These are phyloP conservation scores for Rhizopus stolonifer DNA, from an alignment of 371 early-diverging fungal species.

Conservation along the genomic window DNA sequence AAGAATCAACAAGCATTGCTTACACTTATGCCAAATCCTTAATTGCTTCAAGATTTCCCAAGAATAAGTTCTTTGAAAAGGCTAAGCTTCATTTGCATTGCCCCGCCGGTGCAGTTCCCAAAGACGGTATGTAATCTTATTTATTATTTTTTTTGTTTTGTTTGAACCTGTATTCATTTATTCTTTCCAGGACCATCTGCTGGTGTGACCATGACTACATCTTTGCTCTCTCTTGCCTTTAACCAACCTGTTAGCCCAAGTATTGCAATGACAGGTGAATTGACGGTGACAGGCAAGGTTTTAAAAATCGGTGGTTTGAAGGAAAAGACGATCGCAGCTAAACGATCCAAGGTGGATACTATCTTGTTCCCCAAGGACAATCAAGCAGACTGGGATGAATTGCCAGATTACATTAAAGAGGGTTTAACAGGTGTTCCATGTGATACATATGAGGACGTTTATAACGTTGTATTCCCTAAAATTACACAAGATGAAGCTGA, in stretches of 20 bases:
- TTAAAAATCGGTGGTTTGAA: conserved; percentile 96
- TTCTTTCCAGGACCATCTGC: conserved; percentile 81
- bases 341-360: conserved; percentile 86
- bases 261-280: conserved; percentile 97
- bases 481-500: conserved; percentile 24
- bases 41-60: conserved; percentile 70
- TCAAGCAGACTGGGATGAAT: conserved; percentile 91
- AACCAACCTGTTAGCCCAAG: conserved; percentile 71
- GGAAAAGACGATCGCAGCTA: conserved; percentile 97
- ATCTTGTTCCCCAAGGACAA: conserved; percentile 92
- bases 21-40: conserved; percentile 90
- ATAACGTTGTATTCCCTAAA: conserved; percentile 30
- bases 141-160: too few relatives aligned
- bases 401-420: conserved; percentile 88
- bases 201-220: conserved; percentile 94
- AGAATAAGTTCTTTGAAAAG: conserved; percentile 88
- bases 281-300: conserved; percentile 95
- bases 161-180: neutral
- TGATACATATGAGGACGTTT: conserved; percentile 78
- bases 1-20: conserved; percentile 94
- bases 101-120: conserved; percentile 97
- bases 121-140: conserved; percentile 90
- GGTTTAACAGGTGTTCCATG: conserved; percentile 86
- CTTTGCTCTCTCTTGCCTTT: conserved; percentile 88
- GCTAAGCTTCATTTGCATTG: conserved; percentile 93